A percentile compares a stretch with the other conserved stretches of the same genome.
Conservation (phyloP, 2,329 filamentous ascomycete genomes). For the Paraphaeosphaeria sporulosa region DNA sequence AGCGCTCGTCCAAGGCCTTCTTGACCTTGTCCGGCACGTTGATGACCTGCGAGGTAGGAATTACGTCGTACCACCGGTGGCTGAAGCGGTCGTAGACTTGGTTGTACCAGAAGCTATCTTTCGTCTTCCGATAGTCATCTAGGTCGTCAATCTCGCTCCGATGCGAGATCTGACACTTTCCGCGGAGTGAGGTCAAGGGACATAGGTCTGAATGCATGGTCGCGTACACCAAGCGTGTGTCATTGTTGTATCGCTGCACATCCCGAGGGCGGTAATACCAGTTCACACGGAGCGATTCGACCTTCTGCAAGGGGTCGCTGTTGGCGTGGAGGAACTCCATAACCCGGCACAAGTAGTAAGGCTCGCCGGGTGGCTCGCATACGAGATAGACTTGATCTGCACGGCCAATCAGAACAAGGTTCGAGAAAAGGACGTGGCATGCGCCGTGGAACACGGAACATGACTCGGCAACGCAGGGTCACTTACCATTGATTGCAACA, state of each 20-base stretch:
- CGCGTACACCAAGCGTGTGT: conserved; percentile 89
- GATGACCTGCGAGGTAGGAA: conserved; percentile 89
- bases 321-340: conserved; percentile 95
- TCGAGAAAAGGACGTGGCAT: conserved; percentile 38
- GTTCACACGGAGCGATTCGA: conserved; percentile 91
- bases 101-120: conserved; percentile 95
- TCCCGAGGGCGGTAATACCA: conserved; percentile 99
- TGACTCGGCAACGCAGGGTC: conserved; percentile 16
- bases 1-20: conserved; percentile 92
- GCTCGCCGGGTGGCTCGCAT: conserved; percentile 95
- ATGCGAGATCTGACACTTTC: conserved; percentile 91
- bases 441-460: conserved; percentile 30
- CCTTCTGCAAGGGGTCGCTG: conserved; percentile 70
- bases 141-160: conserved; percentile 83
- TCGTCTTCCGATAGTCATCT: conserved; percentile 82
- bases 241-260: conserved; percentile 88
- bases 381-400: conserved; percentile 91
- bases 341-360: conserved; percentile 95
- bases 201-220: conserved; percentile 99
- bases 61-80: conserved; percentile 95
- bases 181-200: conserved; percentile 88
- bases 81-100: conserved; percentile 99
- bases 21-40: conserved; percentile 96
- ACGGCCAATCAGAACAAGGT: conserved; percentile 47
- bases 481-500: conserved; percentile 81